A percentile compares a stretch with the other conserved stretches of the same genome.
Conservation (phyloP, 2,329 filamentous ascomycete genomes). For the Xylaria polymorpha region DNA sequence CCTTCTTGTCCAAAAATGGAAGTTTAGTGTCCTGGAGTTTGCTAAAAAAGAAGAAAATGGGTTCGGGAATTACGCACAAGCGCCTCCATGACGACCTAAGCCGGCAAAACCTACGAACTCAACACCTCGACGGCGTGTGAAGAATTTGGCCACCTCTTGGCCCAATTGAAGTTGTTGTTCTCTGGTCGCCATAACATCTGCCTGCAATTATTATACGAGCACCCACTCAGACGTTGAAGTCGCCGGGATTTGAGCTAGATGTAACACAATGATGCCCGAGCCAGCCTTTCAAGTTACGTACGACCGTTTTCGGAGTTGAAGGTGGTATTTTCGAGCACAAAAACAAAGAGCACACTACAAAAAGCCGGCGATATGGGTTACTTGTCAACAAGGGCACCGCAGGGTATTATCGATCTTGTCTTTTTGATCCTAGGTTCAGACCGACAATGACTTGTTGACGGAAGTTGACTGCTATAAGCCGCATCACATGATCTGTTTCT, state of each 20-base stretch:
- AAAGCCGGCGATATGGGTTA: background rate
- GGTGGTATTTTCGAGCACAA: background rate
- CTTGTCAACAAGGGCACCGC: background rate
- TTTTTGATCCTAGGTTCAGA: background rate
- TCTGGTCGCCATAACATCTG: constrained; percentile 3
- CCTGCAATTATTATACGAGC: background rate
- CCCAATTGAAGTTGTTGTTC: background rate
- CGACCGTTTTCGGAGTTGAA: constrained; percentile 14
- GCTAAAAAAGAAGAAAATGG: background rate
- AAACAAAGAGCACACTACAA: background rate
- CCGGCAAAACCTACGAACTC: constrained; percentile 21
- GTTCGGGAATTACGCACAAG: background rate
- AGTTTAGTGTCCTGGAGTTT: too few relatives aligned
- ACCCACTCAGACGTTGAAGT: background rate
- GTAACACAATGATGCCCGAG: background rate
- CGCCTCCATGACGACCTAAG: constrained; percentile 28
- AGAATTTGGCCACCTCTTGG: constrained; percentile 13
- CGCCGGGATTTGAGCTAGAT: background rate
- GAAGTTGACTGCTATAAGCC: background rate
- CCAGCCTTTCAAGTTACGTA: background rate
- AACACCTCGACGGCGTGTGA: constrained; percentile 5
- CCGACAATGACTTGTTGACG: background rate
- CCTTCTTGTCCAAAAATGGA: too few relatives aligned
- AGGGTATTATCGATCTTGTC: background rate
- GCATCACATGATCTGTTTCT: background rate